Conservation (phyloP, 2,329 filamentous ascomycete species). For the Nakataea oryzae region DNA sequence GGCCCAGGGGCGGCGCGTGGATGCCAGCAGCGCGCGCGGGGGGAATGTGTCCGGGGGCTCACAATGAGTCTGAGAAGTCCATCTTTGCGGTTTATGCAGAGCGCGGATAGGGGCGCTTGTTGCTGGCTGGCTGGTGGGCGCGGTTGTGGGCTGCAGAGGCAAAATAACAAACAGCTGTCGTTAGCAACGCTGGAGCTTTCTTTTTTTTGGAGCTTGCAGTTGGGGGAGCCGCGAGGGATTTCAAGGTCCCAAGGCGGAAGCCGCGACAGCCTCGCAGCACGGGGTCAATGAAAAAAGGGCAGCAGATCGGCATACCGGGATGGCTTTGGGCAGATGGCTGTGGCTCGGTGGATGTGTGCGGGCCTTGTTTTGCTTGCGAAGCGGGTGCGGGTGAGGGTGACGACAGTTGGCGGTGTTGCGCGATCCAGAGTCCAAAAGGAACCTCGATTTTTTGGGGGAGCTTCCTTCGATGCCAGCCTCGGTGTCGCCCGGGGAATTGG, state of each 20-base stretch:
- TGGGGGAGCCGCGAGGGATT: no score
- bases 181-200: background rate
- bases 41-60: background rate
- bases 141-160: background rate
- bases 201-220: no score
- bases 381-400: no score
- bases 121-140: no score
- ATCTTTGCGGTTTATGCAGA: background rate
- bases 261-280: no score
- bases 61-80: conserved; percentile 4
- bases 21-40: background rate
- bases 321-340: background rate
- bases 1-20: background rate
- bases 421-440: background rate
- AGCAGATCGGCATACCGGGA: background rate
- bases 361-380: no score
- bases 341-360: background rate
- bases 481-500: no score
- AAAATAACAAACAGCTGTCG: background rate
- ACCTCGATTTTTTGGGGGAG: background rate
- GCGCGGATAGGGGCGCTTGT: background rate
- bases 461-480: background rate
- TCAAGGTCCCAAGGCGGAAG: no score
- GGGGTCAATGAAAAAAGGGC: no score
- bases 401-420: background rate